phyloP scores from a whole-genome alignment of 257 asterid species.

The Paraleonurus japonicus region DNA sequence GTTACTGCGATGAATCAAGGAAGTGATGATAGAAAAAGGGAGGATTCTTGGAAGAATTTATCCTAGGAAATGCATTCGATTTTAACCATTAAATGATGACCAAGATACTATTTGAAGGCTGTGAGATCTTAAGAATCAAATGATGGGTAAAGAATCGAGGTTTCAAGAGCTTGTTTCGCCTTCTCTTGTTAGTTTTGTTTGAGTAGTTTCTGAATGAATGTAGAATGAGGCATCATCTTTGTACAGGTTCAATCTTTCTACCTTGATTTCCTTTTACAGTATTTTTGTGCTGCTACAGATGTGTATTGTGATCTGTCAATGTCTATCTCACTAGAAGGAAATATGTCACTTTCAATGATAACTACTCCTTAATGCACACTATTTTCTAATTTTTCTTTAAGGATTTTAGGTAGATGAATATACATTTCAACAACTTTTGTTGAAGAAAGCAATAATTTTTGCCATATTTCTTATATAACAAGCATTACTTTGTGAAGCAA shows the following conservation, averaged over 20 bases:
- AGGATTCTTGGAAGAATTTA: constrained; percentile 54
- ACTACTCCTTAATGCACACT: constrained; percentile 6
- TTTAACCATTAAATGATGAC: too few relatives aligned
- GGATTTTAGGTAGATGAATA: constrained; percentile 52
- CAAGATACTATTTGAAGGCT: too few relatives aligned
- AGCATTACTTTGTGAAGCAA: constrained; percentile 44
- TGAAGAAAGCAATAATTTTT: constrained; percentile 32
- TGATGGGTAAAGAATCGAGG: background rate
- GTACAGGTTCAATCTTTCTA: background rate
- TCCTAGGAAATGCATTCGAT: constrained; percentile 38
- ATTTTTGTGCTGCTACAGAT: background rate
- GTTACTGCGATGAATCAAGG: constrained; percentile 18
- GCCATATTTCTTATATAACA: constrained; percentile 49
- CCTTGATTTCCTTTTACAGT: constrained; percentile 6
- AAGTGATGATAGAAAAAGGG: constrained; percentile 21
- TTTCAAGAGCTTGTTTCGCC: background rate
- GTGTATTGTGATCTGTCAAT: background rate
- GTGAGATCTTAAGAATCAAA: background rate
- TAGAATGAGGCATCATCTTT: background rate
- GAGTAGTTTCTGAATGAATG: background rate
- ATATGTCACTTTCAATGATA: constrained; percentile 22
- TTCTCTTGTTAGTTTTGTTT: background rate
- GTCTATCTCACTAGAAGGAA: background rate
- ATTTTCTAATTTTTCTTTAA: background rate
- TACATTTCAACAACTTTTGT: constrained; percentile 71